Evolutionary conservation across 257 asterid species (phyloP).

Genomic region (Capsicum baccatum): DNA sequence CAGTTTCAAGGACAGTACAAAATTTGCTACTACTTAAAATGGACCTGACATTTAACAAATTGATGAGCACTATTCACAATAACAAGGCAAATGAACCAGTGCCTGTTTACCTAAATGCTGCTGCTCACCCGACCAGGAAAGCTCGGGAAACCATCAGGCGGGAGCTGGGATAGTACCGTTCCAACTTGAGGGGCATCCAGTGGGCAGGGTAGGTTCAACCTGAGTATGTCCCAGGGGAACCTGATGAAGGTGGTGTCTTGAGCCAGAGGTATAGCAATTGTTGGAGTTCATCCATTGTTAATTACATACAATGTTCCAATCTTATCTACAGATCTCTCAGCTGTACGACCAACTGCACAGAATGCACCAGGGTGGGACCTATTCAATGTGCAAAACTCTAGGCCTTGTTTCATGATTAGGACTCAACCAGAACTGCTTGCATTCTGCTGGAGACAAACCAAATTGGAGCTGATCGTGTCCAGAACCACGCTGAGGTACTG

Average conservation of each 20-base stretch:
- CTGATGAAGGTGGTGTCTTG: conserved; percentile 49
- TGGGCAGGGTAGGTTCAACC: conserved; percentile 61
- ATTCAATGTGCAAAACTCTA: conserved; percentile 59
- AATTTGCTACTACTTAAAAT: background rate
- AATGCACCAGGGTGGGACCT: conserved; percentile 66
- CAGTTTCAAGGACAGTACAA: conserved; percentile 51
- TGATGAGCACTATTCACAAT: background rate
- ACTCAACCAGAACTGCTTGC: conserved; percentile 61
- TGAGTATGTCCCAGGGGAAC: conserved; percentile 44
- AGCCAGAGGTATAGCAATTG: conserved; percentile 48
- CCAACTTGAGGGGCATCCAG: conserved; percentile 49
- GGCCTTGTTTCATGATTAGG: conserved; percentile 68
- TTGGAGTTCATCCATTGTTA: conserved; percentile 57
- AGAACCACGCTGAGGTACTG: conserved; percentile 54
- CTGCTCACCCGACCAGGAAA: conserved; percentile 56
- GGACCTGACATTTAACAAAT: background rate
- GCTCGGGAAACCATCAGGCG: conserved; percentile 53
- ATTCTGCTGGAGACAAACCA: conserved; percentile 54
- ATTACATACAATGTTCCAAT: conserved; percentile 65
- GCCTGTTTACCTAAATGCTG: conserved; percentile 57
- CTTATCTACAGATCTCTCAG: conserved; percentile 53
- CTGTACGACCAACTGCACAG: conserved; percentile 50
- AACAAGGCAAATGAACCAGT: conserved; percentile 38
- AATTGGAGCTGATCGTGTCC: conserved; percentile 63
- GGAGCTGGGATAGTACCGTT: conserved; percentile 57